phyloP scores from a whole-genome alignment of 2,329 filamentous ascomycete species.

The Cladosporium cucumerinum region DNA sequence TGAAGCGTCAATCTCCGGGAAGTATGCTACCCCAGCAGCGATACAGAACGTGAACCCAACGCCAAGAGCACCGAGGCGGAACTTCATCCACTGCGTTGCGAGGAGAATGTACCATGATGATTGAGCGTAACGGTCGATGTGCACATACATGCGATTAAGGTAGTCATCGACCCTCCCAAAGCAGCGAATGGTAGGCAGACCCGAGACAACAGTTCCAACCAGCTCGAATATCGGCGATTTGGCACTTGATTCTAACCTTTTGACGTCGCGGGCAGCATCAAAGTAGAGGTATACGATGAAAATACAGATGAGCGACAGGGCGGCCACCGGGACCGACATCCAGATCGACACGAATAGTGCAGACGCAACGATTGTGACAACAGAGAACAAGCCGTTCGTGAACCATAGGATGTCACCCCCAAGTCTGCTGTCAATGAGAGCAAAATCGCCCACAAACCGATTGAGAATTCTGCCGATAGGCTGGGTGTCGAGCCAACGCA shows the following conservation, averaged over 20 bases:
- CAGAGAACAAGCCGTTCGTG: neutral
- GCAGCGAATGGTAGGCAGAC: neutral
- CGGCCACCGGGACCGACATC: neutral
- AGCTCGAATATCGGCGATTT: neutral
- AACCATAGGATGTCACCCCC: neutral
- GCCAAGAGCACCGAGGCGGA: conserved; percentile 74
- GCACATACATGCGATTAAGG: neutral
- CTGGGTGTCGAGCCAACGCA: neutral
- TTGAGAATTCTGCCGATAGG: neutral
- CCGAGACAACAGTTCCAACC: neutral
- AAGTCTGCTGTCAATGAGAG: neutral
- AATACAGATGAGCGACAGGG: neutral
- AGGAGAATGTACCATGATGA: neutral
- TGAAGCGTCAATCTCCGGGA: conserved; percentile 82
- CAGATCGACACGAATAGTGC: neutral
- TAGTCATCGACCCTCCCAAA: neutral
- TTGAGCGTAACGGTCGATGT: conserved; percentile 52
- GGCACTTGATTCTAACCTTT: neutral
- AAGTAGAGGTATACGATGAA: neutral
- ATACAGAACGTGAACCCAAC: conserved; percentile 70
- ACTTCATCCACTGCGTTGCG: neutral
- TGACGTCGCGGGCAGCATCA: neutral
- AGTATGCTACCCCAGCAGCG: conserved; percentile 73
- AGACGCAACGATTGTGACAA: neutral
- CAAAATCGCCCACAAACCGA: neutral